These are phyloP conservation scores for Suhomyces coccinellae DNA, from an alignment of 1,139 yeast genomes.

Conservation along the genomic window DNA sequence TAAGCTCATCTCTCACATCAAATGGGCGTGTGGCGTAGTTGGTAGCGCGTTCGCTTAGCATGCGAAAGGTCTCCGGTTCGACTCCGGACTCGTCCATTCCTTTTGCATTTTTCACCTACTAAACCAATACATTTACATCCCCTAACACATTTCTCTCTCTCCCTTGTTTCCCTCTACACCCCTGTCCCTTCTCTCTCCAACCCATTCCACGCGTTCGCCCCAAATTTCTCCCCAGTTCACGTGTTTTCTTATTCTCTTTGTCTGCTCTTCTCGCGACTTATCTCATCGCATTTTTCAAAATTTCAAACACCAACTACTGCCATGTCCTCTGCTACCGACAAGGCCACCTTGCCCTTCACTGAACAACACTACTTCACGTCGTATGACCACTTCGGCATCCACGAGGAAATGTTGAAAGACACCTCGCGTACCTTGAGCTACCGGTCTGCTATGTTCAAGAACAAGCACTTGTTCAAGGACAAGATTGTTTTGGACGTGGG, in stretches of 20 bases:
- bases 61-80: conserved; percentile 90
- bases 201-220: background rate
- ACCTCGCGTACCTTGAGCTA: conserved; percentile 89
- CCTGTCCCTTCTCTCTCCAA: background rate
- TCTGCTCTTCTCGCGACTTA: conserved; percentile 1
- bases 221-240: background rate
- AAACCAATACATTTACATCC: background rate
- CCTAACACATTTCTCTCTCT: background rate
- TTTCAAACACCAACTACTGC: background rate
- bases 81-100: conserved; percentile 82
- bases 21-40: conserved; percentile 87
- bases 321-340: conserved; percentile 48
- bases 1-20: background rate
- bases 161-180: background rate
- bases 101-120: conserved; percentile 13
- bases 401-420: conserved; percentile 98
- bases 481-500: conserved; percentile 98
- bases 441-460: conserved; percentile 89
- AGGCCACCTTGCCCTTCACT: conserved; percentile 52
- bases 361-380: conserved; percentile 95
- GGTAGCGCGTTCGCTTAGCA: conserved; percentile 93
- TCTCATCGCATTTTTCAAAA: conserved; percentile 12
- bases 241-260: background rate
- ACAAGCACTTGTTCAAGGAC: conserved; percentile 85
- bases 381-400: conserved; percentile 96